Evolutionary conservation across 345 rosid species (phyloP).

Genomic region (Eutrema heterophyllum): DNA sequence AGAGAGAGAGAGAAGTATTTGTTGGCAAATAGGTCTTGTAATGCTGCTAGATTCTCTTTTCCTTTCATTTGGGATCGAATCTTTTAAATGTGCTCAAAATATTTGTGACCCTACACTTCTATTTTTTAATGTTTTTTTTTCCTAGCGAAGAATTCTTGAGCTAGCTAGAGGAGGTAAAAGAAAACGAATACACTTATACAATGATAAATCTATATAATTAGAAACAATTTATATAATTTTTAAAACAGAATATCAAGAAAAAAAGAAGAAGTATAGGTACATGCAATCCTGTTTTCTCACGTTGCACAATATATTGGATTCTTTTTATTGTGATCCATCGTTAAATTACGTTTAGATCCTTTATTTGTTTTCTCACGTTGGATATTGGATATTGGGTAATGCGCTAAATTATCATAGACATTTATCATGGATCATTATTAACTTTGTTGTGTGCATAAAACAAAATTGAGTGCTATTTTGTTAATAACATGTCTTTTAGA

Average conservation of each 20-base stretch:
- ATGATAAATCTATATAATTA: neutral
- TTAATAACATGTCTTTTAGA: neutral
- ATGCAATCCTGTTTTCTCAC: no score
- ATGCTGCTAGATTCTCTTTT: constrained; percentile 33
- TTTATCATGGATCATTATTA: no score
- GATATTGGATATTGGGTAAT: no score
- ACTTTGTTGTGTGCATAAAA: no score
- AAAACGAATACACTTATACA: neutral
- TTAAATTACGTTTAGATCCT: neutral
- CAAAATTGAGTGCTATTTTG: neutral
- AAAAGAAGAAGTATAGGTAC: no score
- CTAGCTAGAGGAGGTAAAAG: neutral
- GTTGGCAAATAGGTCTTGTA: constrained; percentile 29
- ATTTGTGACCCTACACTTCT: constrained; percentile 25
- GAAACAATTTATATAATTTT: neutral
- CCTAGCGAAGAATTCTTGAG: neutral
- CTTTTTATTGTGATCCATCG: neutral
- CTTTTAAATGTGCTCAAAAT: constrained; percentile 23
- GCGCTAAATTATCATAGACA: neutral
- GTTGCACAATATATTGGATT: no score
- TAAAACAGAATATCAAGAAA: neutral
- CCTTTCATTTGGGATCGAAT: constrained; percentile 32
- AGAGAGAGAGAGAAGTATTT: constrained; percentile 10
- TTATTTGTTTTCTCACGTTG: neutral
- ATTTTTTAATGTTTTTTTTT: neutral